Base-by-base conservation (phyloP, 164 flowering plant species). In the Stephania cephalantha region DNA sequence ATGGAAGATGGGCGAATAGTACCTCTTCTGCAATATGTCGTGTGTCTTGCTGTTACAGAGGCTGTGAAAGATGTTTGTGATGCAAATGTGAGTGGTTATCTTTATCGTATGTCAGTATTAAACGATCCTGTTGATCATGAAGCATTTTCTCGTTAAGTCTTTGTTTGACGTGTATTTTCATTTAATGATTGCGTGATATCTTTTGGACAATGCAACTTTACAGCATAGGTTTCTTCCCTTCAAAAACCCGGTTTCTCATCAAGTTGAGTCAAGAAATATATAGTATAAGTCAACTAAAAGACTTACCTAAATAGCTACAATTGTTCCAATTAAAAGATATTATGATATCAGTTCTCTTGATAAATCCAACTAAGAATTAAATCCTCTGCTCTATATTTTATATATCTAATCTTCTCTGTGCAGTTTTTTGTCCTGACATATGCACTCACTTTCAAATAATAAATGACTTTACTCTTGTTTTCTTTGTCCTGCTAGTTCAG, bases 21-120 rank as follows among this genome's bases (percentile, higher is more conserved):
- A 77, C 99, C 99, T 71, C 86, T 88, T 78, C 71, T 96, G 68
- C 97, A 94, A 71, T 96, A 96, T 86, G 95, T 96, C 29, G 91
- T 90, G 58, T 87, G 90, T 64, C 89, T 96, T 45, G 97, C 99
- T 58, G 72, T 94, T n/a, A 86, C 94, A 0, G 99, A 96, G 81
- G 97, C 97, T 5, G 81, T 92, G 74, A 92, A 90, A 73, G 88
- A 84, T 75, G 78, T 89, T 6, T 92, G 97, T 72, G 78, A 81
- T 75, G 78, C 77, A 72, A 86, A 88, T 70, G 98, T 93, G 81
- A 88, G 89, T 80, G 55, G 6, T 64, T 20, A 0, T 35, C 42
- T 35, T 35, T 35, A 35, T 35, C 42, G 4, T 2, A 35, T 35
- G 4, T 35, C 42, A 35, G 1, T 35, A 35, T 35, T 35, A 4